These are phyloP conservation scores for Trichoderma gamsii DNA, from an alignment of 495 filamentous ascomycete species.

Conservation along the genomic window DNA sequence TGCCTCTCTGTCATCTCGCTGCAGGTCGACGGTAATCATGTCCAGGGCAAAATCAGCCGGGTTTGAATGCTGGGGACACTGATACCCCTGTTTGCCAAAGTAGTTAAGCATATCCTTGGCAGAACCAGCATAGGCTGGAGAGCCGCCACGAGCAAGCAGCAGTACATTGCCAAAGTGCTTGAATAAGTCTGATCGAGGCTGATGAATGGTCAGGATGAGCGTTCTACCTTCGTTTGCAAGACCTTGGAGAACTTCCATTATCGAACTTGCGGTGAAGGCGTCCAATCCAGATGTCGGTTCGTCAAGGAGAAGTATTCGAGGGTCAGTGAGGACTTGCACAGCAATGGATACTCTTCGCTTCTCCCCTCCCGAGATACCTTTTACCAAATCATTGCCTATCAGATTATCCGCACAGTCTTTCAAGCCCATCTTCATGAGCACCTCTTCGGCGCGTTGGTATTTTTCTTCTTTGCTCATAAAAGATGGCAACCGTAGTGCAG, in stretches of 20 bases:
- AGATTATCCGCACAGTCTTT: slow-evolving; percentile 72
- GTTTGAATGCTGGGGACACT: slow-evolving; percentile 61
- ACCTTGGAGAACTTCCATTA: slow-evolving; percentile 61
- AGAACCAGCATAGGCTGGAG: slow-evolving; percentile 59
- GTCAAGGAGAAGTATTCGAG: slow-evolving; percentile 62
- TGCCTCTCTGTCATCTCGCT: slow-evolving; percentile 52
- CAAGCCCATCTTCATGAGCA: slow-evolving; percentile 65
- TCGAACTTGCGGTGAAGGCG: slow-evolving; percentile 68
- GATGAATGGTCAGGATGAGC: slow-evolving; percentile 67
- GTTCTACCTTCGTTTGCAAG: slow-evolving; percentile 69
- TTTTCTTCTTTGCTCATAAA: slow-evolving; percentile 64
- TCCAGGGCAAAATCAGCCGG: slow-evolving; percentile 73
- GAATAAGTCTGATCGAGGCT: slow-evolving; percentile 68
- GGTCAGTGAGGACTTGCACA: slow-evolving; percentile 68
- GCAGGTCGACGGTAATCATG: slow-evolving; percentile 66
- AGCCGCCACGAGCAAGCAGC: slow-evolving; percentile 61
- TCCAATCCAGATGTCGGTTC: slow-evolving; percentile 73
- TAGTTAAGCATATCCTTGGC: slow-evolving; percentile 59
- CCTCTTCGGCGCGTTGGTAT: slow-evolving; percentile 57
- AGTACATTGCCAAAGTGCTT: slow-evolving; percentile 62
- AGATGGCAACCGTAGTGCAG: slow-evolving; percentile 57
- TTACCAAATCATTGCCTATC: slow-evolving; percentile 62
- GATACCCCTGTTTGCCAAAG: slow-evolving; percentile 52
- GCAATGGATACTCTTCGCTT: slow-evolving; percentile 70
- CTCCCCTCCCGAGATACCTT: slow-evolving; percentile 73